Evolutionary conservation across 78 protist species (phyloP).

Genomic region (Tieghemostelium lacteum): DNA sequence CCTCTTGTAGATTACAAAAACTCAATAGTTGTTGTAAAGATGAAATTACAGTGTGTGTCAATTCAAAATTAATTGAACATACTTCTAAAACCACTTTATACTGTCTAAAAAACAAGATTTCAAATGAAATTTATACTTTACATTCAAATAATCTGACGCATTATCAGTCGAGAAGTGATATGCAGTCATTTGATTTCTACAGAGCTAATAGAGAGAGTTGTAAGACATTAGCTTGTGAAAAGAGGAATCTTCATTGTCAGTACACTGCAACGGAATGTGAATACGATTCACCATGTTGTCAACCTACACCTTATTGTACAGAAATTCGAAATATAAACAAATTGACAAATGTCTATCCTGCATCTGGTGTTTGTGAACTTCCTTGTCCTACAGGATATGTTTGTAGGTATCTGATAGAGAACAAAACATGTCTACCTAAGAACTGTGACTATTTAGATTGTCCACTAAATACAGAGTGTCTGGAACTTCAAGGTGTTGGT

Average conservation of each 20-base stretch:
- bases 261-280: background rate
- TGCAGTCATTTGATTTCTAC: no score
- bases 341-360: no score
- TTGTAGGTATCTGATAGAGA: slow-evolving; percentile 11
- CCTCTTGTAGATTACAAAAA: slow-evolving; percentile 5
- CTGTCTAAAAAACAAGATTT: no score
- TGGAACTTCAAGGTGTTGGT: slow-evolving; percentile 3
- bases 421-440: slow-evolving; percentile 5
- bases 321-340: no score
- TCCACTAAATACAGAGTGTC: slow-evolving; percentile 7
- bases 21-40: slow-evolving; percentile 34
- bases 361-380: no score
- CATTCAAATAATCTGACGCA: no score
- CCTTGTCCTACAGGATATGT: slow-evolving; percentile 7
- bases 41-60: background rate
- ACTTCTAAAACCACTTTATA: no score
- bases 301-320: slow-evolving; percentile 15
- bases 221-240: slow-evolving; percentile 12
- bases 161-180: no score
- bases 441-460: slow-evolving; percentile 20
- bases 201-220: slow-evolving; percentile 30
- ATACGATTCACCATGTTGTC: slow-evolving; percentile 12
- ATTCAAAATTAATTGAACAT: no score
- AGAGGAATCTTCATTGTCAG: slow-evolving; percentile 7
- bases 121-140: no score